Base-by-base conservation (phyloP, 1,139 yeast species). In the Suhomyces wounanorum region DNA sequence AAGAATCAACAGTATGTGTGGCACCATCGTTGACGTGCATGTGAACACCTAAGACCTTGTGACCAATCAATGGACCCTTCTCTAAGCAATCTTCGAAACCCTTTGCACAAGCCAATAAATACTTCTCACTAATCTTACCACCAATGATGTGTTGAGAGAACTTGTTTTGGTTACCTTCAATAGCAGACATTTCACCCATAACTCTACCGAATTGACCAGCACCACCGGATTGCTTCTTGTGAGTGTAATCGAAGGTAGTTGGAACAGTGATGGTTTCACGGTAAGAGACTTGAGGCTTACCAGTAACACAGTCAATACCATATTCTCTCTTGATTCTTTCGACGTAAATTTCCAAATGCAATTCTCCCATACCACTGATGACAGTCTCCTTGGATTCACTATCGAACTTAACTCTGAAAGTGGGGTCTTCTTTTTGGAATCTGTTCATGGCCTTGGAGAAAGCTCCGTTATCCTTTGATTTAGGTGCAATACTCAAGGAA, bases 161-260 rank as follows among this genome's bases (percentile, higher is more conserved):
- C 57, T 77, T 77, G 69, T 91, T 92, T 50, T 78, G 81, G 41
- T 45, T 45, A 48, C 85, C 85, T 50, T 81, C 87, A 45, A 82
- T 67, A 44, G 94, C 86, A 13, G 79, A 72, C 73, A 95, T 72
- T 51, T 79, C 83, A 66, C 99, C 99, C 72, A 92, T 89, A 62
- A 94, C 97, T 76, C 95, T 86, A 72, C 96, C 99, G 68, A 85
- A 94, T 77, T 94, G 99, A 75, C 99, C 99, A 59, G 99, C 96
- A 81, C 99, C 99, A 72, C 99, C 99, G 65, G 95, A 83, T 78
- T 94, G 99, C 69, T 92, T 92, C 81, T 94, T 94, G 78, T 92
- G 98, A 33, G 97, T 89, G 75, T 84, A 90, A 68, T 94, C 98
- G 65, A 94, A 92, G n/a, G 83, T 78, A 26, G 94, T 80, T 40